Evolutionary conservation across 2,329 filamentous ascomycete species (phyloP).

Genomic region (Scleromitrula shiraiana): DNA sequence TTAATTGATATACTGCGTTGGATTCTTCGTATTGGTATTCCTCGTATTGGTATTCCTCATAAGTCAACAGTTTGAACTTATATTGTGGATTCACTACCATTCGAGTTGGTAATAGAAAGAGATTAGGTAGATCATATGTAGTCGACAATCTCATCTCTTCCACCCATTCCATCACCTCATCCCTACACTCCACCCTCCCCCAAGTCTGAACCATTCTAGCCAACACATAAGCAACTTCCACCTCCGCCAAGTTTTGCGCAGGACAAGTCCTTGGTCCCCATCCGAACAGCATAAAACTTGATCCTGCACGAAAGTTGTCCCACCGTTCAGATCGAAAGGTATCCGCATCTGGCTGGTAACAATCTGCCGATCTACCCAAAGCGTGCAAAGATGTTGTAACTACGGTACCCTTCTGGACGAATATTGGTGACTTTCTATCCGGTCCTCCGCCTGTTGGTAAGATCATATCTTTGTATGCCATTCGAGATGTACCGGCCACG

Average conservation of each 20-base stretch:
- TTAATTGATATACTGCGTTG: too few species aligned
- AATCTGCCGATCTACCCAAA: background rate
- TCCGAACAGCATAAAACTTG: background rate
- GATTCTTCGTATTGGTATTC: too few species aligned
- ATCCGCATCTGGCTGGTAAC: background rate
- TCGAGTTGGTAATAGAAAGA: too few species aligned
- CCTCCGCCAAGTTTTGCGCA: background rate
- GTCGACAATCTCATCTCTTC: background rate
- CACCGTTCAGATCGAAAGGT: background rate
- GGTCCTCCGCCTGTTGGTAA: background rate
- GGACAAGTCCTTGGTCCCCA: background rate
- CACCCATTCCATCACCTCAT: background rate
- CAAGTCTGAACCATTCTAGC: background rate
- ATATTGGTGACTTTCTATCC: background rate
- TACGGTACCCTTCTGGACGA: background rate
- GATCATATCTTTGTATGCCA: background rate
- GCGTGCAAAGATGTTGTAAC: background rate
- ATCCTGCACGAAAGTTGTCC: background rate
- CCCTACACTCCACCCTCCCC: background rate
- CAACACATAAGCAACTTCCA: background rate
- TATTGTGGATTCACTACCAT: too few species aligned
- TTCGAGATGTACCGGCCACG: background rate
- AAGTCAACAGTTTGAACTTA: too few species aligned
- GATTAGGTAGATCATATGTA: too few species aligned
- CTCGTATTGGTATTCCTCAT: too few species aligned